Conservation (phyloP, 2,329 filamentous ascomycete species). For the Neoscytalidium dimidiatum region DNA sequence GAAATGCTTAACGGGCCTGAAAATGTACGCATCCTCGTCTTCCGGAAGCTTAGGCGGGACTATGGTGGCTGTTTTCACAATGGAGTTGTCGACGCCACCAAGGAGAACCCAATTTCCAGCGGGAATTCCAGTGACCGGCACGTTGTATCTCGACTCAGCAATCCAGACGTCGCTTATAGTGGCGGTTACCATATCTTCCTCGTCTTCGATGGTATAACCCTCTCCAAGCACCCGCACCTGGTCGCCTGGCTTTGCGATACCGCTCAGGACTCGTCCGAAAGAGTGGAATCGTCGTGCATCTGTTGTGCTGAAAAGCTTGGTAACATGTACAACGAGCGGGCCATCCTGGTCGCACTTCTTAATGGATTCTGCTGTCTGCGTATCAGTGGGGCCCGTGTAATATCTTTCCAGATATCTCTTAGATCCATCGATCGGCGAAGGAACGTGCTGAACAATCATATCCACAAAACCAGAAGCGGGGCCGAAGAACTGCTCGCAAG, state of each 20-base stretch:
- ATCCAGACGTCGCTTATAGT: conserved; percentile 87
- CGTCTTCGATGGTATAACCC: conserved; percentile 92
- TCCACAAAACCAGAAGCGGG: conserved; percentile 88
- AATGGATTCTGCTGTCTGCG: conserved; percentile 79
- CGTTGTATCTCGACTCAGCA: conserved; percentile 88
- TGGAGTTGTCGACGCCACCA: conserved; percentile 92
- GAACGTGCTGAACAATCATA: conserved; percentile 88
- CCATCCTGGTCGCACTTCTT: conserved; percentile 82
- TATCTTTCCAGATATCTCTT: conserved; percentile 77
- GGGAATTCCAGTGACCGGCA: conserved; percentile 86
- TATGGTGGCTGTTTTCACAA: conserved; percentile 94
- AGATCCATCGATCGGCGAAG: conserved; percentile 79
- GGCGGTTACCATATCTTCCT: conserved; percentile 92
- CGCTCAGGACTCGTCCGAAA: conserved; percentile 89
- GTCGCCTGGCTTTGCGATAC: conserved; percentile 78
- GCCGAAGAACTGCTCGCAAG: conserved; percentile 95
- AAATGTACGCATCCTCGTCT: conserved; percentile 92
- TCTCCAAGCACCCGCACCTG: conserved; percentile 92
- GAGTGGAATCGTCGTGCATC: conserved; percentile 92
- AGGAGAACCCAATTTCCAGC: conserved; percentile 94
- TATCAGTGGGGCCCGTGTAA: conserved; percentile 88
- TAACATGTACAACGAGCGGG: conserved; percentile 86
- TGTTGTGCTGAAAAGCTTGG: conserved; percentile 86
- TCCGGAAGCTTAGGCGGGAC: conserved; percentile 78
- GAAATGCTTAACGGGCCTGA: conserved; percentile 89